Base-by-base conservation (phyloP, 306 rosid species). In the Begonia masoniana region DNA sequence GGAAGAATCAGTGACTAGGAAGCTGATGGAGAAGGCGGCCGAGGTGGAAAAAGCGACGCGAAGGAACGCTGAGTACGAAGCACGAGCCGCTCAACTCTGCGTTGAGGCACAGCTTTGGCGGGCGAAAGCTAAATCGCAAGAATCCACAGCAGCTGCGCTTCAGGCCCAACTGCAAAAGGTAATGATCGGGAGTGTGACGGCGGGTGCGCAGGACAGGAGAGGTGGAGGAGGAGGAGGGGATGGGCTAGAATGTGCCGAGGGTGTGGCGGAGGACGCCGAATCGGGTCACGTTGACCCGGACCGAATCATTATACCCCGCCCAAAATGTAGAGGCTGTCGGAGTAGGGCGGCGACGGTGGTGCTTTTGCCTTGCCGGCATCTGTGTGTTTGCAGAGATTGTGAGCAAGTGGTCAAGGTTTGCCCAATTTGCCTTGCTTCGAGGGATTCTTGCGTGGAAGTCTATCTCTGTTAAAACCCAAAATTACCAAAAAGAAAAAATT, bases 251-350 rank as follows among this genome's bases (percentile, higher is more conserved):
- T 77, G 78, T 55, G 69, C 83, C 3, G 84, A 64, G 15, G 79
- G 79, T 4, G 68, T 69, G 15, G 84, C 91, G 0, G 97, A 83
- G 63, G 97, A 91, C 15, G 96, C 96, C 4, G 96, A 79, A 64
- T 91, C 99, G 8, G 94, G 75, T 0, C 77, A 71, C 13, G 61
- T 73, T 16, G 99, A 91, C 82, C 96, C 82, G 64, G 94, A 75
- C 7, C 65, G 95, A 16, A 76, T 75, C 11, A 42, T 24, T 7
- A 41, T 1, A 49, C 16, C 69, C 26, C 81, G 73, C 12, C 95
- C 84, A 4, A 83, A 75, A 65, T 91, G 99, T 21, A 74, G 73
- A 69, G 92, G 71, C 0, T 91, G 99, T 50, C 68, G 65, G 53
- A 75, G 63, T 48, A 81, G 87, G 15, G 78, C 69, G 16, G 99